Base-by-base conservation (phyloP, 2,329 filamentous ascomycete genomes). In the Colletotrichum sansevieriae region DNA sequence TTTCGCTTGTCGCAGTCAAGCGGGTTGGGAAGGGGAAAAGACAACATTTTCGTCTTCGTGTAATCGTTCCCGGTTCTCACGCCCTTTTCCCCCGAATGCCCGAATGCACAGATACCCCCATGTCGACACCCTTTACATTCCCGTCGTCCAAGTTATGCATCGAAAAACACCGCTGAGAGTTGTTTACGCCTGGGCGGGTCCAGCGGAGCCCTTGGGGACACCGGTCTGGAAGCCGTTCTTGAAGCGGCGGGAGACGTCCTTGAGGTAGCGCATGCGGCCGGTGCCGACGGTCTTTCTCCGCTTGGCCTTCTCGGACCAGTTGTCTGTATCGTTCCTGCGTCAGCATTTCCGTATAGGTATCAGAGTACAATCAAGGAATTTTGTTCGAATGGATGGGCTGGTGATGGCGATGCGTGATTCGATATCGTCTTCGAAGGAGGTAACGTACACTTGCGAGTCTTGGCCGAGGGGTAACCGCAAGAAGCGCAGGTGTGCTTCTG, bases 251-350 rank as follows among this genome's bases (percentile, higher is more conserved):
- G 94, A 88, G 82, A 99, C 91, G 79, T 88, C 89, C 90, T 97
- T 97, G 83, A 99, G 90, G 87, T 95, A 93, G 82, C 94, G 91
- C 91, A 95, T 96, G 85, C 96, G 93, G 84, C 96, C 96, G 81
- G 94, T 95, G 80, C 96, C 96, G 83, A 93, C 95, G 81, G 95
- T 98, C 95, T 98, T 98, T 92, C 96, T 97, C 85, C 96, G 90
- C 94, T 98, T 98, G 79, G 95, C 95, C 93, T 99, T 99, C 91
- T 98, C 95, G 84, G 93, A 90, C 96, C 96, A 99, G 93, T 99
- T 98, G 92, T 91, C 95, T 98, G 82, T 82, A 71, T 39, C 57
- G 58, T 33, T 51, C 57, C 67, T 55, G 20, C 39, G 64, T 70
- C 51, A 70, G 63, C 59, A 70, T 54, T 3, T 68, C 33, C 56